phyloP scores from a whole-genome alignment of 169 alveolate genomes.

The Plasmodium blacklocki region DNA sequence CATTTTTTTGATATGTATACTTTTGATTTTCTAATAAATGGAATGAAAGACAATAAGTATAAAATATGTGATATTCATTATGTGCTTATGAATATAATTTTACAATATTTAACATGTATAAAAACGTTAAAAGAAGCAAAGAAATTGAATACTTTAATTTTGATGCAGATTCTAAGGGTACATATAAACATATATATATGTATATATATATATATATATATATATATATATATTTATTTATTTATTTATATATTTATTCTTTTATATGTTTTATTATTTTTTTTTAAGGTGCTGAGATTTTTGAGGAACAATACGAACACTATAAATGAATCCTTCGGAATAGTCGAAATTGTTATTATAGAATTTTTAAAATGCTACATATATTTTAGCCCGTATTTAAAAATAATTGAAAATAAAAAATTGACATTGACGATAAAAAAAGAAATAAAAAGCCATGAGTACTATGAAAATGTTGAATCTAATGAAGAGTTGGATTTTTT shows the following conservation, averaged over 20 bases:
- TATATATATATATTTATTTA: background rate
- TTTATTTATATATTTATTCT: background rate
- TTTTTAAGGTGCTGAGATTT: slow-evolving; percentile 20
- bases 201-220: background rate
- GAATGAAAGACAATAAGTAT: slow-evolving; percentile 9
- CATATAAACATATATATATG: background rate
- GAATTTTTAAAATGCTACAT: slow-evolving; percentile 59
- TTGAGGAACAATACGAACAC: background rate
- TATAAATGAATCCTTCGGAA: background rate
- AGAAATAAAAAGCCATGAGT: slow-evolving; percentile 9
- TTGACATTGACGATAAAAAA: slow-evolving; percentile 20
- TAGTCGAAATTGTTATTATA: slow-evolving; percentile 11
- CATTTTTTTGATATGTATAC: slow-evolving; percentile 61
- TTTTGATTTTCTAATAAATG: slow-evolving; percentile 32
- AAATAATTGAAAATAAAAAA: slow-evolving; percentile 37
- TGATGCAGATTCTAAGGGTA: slow-evolving; percentile 41
- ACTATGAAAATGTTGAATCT: background rate
- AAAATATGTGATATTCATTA: slow-evolving; percentile 22
- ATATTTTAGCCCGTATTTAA: slow-evolving; percentile 28
- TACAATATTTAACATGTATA: slow-evolving; percentile 16
- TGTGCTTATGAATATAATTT: slow-evolving; percentile 28
- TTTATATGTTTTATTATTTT: background rate
- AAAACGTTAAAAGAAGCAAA: slow-evolving; percentile 21
- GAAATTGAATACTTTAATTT: slow-evolving; percentile 9
- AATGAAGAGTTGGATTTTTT: slow-evolving; percentile 15